Conservation (phyloP, 2,329 filamentous ascomycete genomes). For the Pleomassaria siparia region DNA sequence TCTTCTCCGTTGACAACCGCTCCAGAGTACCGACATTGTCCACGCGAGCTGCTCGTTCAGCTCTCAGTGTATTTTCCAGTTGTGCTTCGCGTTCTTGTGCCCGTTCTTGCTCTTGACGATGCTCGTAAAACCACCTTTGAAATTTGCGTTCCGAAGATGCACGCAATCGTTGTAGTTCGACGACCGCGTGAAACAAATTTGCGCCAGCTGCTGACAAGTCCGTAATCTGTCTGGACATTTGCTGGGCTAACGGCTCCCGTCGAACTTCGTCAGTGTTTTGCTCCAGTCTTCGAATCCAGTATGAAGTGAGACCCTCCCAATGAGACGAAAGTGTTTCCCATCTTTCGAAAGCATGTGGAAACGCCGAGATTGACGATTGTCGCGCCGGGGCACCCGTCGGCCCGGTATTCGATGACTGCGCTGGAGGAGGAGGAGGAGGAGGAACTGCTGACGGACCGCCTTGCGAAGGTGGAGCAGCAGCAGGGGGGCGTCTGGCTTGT, state of each 20-base stretch:
- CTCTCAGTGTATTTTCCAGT: conserved; percentile 72
- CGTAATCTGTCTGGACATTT: conserved; percentile 90
- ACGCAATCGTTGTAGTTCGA: conserved; percentile 88
- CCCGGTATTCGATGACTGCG: conserved; percentile 27
- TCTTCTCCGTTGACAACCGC: conserved; percentile 68
- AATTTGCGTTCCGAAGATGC: conserved; percentile 97
- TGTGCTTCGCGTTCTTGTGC: conserved; percentile 79
- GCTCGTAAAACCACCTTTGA: conserved; percentile 98
- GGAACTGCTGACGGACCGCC: conserved; percentile 28
- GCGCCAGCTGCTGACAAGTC: conserved; percentile 96
- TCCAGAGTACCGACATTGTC: conserved; percentile 68
- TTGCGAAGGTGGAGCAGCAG: conserved; percentile 36
- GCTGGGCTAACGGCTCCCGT: conserved; percentile 78
- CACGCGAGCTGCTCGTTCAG: conserved; percentile 69
- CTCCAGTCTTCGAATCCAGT: conserved; percentile 93
- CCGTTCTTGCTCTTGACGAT: conserved; percentile 81
- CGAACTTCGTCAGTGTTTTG: conserved; percentile 85
- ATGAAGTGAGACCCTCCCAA: conserved; percentile 96
- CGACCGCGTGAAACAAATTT: conserved; percentile 95
- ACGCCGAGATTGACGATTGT: conserved; percentile 60
- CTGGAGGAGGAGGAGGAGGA: conserved; percentile 36
- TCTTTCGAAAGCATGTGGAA: conserved; percentile 94
- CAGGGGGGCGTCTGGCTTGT: conserved; percentile 35
- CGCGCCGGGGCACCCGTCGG: conserved; percentile 31
- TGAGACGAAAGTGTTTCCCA: conserved; percentile 97